These are phyloP conservation scores for Hemileccinum impolitum DNA, from an alignment of 768 basidiomycete species.

Conservation along the genomic window DNA sequence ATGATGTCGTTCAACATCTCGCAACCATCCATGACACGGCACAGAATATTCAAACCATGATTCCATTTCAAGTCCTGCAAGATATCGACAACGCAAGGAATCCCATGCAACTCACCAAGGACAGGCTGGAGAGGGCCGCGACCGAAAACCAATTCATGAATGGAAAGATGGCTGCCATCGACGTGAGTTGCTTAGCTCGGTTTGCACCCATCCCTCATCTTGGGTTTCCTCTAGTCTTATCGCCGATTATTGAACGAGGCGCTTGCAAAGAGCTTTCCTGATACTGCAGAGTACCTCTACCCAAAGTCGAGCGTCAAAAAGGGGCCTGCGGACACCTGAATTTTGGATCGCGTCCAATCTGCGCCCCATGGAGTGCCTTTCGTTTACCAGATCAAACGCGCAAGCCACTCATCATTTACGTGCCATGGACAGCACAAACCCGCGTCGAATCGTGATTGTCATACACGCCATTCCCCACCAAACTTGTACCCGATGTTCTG, in stretches of 20 bases:
- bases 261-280: constrained; percentile 68
- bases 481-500: neutral
- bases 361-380: neutral
- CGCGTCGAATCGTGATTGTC: neutral
- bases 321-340: constrained; percentile 13
- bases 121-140: constrained; percentile 76
- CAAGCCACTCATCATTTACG: neutral
- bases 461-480: constrained; percentile 3
- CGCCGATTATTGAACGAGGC: constrained; percentile 65
- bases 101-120: constrained; percentile 78
- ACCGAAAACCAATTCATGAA: constrained; percentile 93
- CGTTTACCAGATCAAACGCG: constrained; percentile 1
- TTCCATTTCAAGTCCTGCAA: constrained; percentile 70
- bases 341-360: neutral
- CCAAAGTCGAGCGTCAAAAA: constrained; percentile 6
- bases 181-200: constrained; percentile 41
- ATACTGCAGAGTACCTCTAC: constrained; percentile 33
- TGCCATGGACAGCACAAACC: constrained; percentile 2
- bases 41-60: constrained; percentile 55
- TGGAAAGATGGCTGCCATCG: constrained; percentile 77
- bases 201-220: constrained; percentile 1
- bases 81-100: constrained; percentile 81
- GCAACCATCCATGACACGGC: constrained; percentile 66
- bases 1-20: constrained; percentile 71
- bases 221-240: constrained; percentile 52